Evolutionary conservation across 805 yeast species (phyloP).

Genomic region (Wickerhamiella brachini): DNA sequence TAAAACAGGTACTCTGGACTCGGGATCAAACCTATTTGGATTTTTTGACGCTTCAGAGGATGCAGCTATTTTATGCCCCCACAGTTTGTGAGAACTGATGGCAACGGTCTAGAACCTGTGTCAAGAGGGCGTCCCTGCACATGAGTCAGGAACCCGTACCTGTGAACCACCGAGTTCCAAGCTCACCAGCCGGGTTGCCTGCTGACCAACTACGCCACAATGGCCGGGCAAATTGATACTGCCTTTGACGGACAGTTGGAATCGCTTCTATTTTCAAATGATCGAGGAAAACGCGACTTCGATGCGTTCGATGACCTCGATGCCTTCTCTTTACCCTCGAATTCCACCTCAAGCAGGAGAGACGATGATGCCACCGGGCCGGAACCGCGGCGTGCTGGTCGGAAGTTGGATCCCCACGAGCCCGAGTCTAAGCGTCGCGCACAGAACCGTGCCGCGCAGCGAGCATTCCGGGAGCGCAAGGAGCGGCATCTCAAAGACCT

Average conservation of each 20-base stretch:
- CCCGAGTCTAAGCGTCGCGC: constrained; percentile 87
- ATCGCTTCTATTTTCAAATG: neutral
- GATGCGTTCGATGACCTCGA: neutral
- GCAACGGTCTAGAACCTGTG: no score
- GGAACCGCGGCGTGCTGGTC: constrained; percentile 35
- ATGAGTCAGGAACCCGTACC: no score
- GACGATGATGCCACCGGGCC: constrained; percentile 25
- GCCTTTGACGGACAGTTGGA: neutral
- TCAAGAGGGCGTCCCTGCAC: no score
- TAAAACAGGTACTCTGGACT: no score
- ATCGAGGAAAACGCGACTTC: neutral
- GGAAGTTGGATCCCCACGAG: constrained; percentile 47
- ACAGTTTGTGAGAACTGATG: no score
- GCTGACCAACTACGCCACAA: neutral
- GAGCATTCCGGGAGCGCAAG: constrained; percentile 91
- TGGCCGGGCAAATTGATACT: neutral
- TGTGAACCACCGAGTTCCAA: neutral
- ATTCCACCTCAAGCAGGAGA: neutral
- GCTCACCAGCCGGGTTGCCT: neutral
- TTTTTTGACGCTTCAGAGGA: no score
- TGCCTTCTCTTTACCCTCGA: neutral
- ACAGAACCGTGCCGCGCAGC: constrained; percentile 95
- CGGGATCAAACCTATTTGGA: no score
- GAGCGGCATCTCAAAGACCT: constrained; percentile 76
- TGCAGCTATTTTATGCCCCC: no score